Percentiles rank a stretch among this genome's conserved stretches.
These are phyloP conservation scores for Saturnispora galanensis DNA, from an alignment of 805 yeast species.

Conservation along the genomic window DNA sequence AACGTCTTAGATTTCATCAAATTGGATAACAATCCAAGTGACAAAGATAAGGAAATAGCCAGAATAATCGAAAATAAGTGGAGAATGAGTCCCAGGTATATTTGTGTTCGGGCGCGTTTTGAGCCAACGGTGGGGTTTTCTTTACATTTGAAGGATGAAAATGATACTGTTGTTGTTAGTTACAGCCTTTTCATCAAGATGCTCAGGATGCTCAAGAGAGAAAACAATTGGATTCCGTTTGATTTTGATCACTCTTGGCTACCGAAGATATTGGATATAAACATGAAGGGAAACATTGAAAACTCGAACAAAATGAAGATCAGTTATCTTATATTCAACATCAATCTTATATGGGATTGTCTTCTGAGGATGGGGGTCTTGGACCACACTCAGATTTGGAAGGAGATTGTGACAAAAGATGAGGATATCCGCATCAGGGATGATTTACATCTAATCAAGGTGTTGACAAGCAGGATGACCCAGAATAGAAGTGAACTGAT, in stretches of 20 bases:
- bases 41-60: constrained; percentile 23
- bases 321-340: constrained; percentile 36
- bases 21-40: constrained; percentile 19
- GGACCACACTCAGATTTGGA: constrained; percentile 4
- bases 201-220: constrained; percentile 28
- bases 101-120: constrained; percentile 25
- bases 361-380: constrained; percentile 20
- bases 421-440: neutral
- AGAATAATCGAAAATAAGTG: constrained; percentile 24
- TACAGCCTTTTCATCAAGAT: constrained; percentile 20
- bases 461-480: neutral
- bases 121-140: constrained; percentile 24
- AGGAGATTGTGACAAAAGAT: neutral
- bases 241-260: constrained; percentile 24
- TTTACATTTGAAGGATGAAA: constrained; percentile 8
- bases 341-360: constrained; percentile 41
- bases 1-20: constrained; percentile 40
- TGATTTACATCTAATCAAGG: neutral
- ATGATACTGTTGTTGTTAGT: constrained; percentile 14
- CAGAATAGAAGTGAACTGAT: neutral
- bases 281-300: constrained; percentile 19
- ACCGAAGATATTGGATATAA: constrained; percentile 15
- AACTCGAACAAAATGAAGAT: constrained; percentile 34
- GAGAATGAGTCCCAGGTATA: constrained; percentile 9
- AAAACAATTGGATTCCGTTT: constrained; percentile 24